Evolutionary conservation across 179 eudicot species (phyloP).

Genomic region (Beta corolliflora): DNA sequence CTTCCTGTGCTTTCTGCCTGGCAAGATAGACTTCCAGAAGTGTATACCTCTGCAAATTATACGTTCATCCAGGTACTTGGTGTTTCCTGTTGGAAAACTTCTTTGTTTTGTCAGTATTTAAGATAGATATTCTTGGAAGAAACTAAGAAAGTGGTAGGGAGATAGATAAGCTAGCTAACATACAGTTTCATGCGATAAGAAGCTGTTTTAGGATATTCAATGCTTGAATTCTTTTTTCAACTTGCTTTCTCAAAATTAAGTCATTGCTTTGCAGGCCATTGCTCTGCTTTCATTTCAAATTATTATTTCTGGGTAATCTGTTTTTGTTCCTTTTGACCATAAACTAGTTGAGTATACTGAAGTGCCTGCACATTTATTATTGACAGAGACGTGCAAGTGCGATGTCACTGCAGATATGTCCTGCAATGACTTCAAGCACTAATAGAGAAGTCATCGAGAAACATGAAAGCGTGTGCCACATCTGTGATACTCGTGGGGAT

Average conservation of each 20-base stretch:
- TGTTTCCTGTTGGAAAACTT: too few relatives aligned
- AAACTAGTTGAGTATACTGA: background rate
- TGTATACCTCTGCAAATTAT: conserved; percentile 60
- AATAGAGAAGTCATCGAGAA: conserved; percentile 24
- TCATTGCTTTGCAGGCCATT: background rate
- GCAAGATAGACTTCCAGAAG: conserved; percentile 84
- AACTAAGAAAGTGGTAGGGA: background rate
- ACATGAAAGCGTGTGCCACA: conserved; percentile 79
- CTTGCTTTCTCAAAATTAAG: background rate
- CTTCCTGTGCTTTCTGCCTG: conserved; percentile 81
- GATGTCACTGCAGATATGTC: conserved; percentile 73
- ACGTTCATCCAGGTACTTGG: conserved; percentile 59
- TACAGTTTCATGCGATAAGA: background rate
- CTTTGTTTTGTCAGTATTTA: too few relatives aligned
- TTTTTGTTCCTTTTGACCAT: background rate
- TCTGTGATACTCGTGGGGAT: conserved; percentile 55
- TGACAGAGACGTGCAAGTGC: conserved; percentile 69
- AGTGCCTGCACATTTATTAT: background rate
- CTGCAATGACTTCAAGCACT: conserved; percentile 47
- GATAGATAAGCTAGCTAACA: background rate
- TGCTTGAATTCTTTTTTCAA: too few relatives aligned
- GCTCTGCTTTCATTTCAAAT: too few relatives aligned
- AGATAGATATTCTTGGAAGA: background rate
- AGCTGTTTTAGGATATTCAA: background rate
- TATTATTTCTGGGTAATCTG: too few relatives aligned